phyloP scores from a whole-genome alignment of 106 monocot species.

The Platanthera zijinensis region DNA sequence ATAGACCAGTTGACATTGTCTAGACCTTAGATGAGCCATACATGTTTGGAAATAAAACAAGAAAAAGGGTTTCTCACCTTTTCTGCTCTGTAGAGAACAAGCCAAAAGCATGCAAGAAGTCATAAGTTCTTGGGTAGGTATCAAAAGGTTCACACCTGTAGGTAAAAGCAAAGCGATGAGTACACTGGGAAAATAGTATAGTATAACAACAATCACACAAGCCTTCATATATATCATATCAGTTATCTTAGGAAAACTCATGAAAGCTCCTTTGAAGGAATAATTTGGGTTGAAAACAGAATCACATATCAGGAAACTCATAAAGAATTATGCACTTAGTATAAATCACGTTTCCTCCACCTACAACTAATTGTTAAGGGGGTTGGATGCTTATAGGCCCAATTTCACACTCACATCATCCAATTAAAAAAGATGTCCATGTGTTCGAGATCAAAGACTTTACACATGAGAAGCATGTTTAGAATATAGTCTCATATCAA shows the following conservation, averaged over 20 bases:
- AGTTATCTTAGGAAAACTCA: not conserved
- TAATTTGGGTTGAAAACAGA: no score
- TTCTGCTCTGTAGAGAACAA: constrained; percentile 59
- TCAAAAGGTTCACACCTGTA: constrained; percentile 82
- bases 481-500: no score
- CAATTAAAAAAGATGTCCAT: no score
- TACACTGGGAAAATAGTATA: not conserved
- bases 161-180: not conserved
- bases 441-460: no score
- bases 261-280: not conserved
- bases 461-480: no score
- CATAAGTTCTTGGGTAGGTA: constrained; percentile 84
- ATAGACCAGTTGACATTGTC: not conserved
- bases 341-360: no score
- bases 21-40: not conserved
- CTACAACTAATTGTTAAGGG: no score
- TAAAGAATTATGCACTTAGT: no score
- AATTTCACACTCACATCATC: no score
- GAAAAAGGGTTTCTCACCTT: constrained; percentile 26
- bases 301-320: no score
- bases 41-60: not conserved
- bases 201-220: not conserved
- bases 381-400: no score
- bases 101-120: constrained; percentile 62
- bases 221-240: not conserved